These are phyloP conservation scores for Aspergillus baeticus DNA, from an alignment of 495 filamentous ascomycete species.

Conservation along the genomic window DNA sequence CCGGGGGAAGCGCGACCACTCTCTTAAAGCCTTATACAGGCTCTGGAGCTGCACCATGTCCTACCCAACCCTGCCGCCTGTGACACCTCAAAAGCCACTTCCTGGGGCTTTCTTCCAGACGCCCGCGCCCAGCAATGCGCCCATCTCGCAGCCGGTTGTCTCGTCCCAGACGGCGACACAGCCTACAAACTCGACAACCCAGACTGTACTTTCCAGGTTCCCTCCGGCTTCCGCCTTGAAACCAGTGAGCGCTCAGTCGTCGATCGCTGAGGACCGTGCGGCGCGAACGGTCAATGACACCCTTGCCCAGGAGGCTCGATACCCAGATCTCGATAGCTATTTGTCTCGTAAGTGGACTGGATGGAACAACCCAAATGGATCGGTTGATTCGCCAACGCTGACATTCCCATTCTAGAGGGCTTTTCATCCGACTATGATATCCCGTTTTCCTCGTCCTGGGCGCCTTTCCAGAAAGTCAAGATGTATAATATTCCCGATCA, in stretches of 20 bases:
- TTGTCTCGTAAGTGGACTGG: constrained; percentile 70
- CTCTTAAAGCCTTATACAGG: constrained; percentile 15
- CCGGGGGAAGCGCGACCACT: constrained; percentile 32
- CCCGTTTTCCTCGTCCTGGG: constrained; percentile 64
- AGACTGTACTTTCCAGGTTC: constrained; percentile 35
- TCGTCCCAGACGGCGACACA: constrained; percentile 26
- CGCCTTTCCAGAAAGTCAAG: constrained; percentile 80
- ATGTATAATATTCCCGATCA: constrained; percentile 83
- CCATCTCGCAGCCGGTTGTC: constrained; percentile 28
- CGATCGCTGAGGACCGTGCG: constrained; percentile 73
- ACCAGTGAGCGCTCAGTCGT: constrained; percentile 32
- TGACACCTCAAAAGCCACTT: constrained; percentile 63
- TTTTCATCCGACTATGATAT: constrained; percentile 91
- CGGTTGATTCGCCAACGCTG: constrained; percentile 4
- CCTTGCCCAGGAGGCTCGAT: constrained; percentile 70
- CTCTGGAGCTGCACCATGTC: constrained; percentile 46
- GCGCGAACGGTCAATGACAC: constrained; percentile 80
- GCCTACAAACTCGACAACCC: constrained; percentile 20
- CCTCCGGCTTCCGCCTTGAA: constrained; percentile 32
- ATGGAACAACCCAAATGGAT: not conserved
- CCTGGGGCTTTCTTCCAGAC: constrained; percentile 76
- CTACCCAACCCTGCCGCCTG: constrained; percentile 52
- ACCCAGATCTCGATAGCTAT: constrained; percentile 87
- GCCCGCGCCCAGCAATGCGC: constrained; percentile 48
- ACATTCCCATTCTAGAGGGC: constrained; percentile 55